Percentiles rank a stretch among this genome's conserved stretches.
phyloP scores from a whole-genome alignment of 441 rosid species.

The Francoa sonchifolia region DNA sequence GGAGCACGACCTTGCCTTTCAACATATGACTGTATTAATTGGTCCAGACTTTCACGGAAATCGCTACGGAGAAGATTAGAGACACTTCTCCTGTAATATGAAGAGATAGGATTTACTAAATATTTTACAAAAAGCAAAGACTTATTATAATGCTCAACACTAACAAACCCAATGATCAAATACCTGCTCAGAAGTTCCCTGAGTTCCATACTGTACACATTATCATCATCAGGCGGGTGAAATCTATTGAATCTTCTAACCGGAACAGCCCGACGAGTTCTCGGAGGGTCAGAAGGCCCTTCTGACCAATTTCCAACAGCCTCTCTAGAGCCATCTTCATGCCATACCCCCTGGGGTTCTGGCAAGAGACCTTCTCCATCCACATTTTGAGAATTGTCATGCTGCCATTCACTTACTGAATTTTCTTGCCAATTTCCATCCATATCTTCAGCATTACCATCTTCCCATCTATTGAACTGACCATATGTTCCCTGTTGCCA shows the following conservation, averaged over 20 bases:
- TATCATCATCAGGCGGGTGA: slow-evolving; percentile 76
- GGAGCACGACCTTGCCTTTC: slow-evolving; percentile 72
- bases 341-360: slow-evolving; percentile 43
- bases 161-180: slow-evolving; percentile 5
- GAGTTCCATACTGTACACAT: slow-evolving; percentile 79
- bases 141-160: neutral
- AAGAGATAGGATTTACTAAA: slow-evolving; percentile 1
- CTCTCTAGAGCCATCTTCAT: slow-evolving; percentile 35
- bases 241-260: slow-evolving; percentile 61
- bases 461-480: slow-evolving; percentile 40
- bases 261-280: slow-evolving; percentile 39
- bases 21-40: slow-evolving; percentile 68
- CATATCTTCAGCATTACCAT: slow-evolving; percentile 37
- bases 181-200: slow-evolving; percentile 87
- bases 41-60: slow-evolving; percentile 88
- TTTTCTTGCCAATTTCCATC: slow-evolving; percentile 42
- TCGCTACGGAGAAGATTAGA: slow-evolving; percentile 86
- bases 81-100: slow-evolving; percentile 63
- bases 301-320: slow-evolving; percentile 43
- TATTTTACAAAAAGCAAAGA: slow-evolving; percentile 5
- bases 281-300: slow-evolving; percentile 38
- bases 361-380: slow-evolving; percentile 29
- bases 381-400: slow-evolving; percentile 32
- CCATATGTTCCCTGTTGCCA: slow-evolving; percentile 32
- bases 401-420: slow-evolving; percentile 40